Base-by-base conservation (phyloP, 1,284 basidiomycete genomes). In the Pascua guehoae region DNA sequence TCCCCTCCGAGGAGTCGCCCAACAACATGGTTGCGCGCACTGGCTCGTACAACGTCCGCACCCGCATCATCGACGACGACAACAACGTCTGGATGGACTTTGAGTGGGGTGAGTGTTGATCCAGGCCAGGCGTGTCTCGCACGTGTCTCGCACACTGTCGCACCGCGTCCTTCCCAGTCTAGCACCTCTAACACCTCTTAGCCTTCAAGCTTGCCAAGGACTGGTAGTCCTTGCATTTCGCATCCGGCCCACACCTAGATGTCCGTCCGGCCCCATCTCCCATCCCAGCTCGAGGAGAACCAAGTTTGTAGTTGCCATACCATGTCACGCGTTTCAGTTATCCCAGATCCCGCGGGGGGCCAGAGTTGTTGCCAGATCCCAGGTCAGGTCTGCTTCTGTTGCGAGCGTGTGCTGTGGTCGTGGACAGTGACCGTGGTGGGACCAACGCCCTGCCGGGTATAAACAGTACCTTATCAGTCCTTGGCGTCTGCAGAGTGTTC, bases 1-100 rank as follows among this genome's bases (percentile, higher is more conserved):
- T 79, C 57, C 71, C 74, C 1, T 73, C 76, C 9, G 78, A 79
- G 56, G 76, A 78, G 57, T 74, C 75, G n/a, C 79, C 79, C 1
- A 74, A 75, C 2, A 82, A 82, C n/a, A 81, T 83, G 81, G 72
- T 83, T 45, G 82, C 81, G 3, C 75, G 82, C 45, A 71, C 73
- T 0, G 81, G 81, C 12, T 72, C 73, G 8, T 82, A 83, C 71
- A 66, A 65, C 42, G 81, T 81, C 32, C 72, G 79, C 41, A 79
- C 78, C 39, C 72, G 80, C 18, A 77, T 83, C 44, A 73, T 81
- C 16, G 81, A 83, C 64, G 82, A 82, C 57, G 82, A 82, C 66
- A 63, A 64, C 16, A 67, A 68, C 46, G 66, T 74, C 51, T 76
- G 75, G 74, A 66, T 77, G 43, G 75, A 78, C 62, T 75, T 77